These are phyloP conservation scores for Colletotrichum sp. DNA, from an alignment of 2,329 filamentous ascomycete species.

Conservation along the genomic window DNA sequence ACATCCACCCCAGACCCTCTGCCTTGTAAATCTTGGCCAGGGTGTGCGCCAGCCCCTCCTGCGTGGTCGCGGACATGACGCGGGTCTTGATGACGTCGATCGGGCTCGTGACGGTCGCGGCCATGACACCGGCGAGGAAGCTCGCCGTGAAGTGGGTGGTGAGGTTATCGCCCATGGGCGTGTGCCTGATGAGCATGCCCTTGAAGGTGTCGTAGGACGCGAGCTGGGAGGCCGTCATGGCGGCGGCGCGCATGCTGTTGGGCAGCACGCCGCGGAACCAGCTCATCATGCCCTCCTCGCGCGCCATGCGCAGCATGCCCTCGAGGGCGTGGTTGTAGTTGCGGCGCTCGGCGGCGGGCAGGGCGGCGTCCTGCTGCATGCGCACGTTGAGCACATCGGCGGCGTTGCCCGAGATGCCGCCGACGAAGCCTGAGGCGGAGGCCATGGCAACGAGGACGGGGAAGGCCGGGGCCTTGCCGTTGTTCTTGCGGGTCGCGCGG, in stretches of 20 bases:
- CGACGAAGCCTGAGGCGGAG: slow-evolving; percentile 82
- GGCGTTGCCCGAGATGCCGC: slow-evolving; percentile 90
- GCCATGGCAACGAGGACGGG: slow-evolving; percentile 83
- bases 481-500: slow-evolving; percentile 53
- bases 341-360: slow-evolving; percentile 74
- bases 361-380: slow-evolving; percentile 91
- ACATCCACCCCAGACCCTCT: slow-evolving; percentile 83
- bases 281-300: slow-evolving; percentile 76
- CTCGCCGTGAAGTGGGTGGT: slow-evolving; percentile 80
- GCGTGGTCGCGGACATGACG: slow-evolving; percentile 73
- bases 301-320: slow-evolving; percentile 85
- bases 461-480: slow-evolving; percentile 63
- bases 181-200: slow-evolving; percentile 67
- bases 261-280: slow-evolving; percentile 88
- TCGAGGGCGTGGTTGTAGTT: slow-evolving; percentile 92
- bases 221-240: slow-evolving; percentile 87
- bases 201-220: slow-evolving; percentile 89
- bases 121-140: slow-evolving; percentile 80
- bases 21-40: slow-evolving; percentile 70
- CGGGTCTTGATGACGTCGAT: slow-evolving; percentile 91
- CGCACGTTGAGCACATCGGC: slow-evolving; percentile 97
- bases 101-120: slow-evolving; percentile 83
- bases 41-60: slow-evolving; percentile 61
- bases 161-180: slow-evolving; percentile 72
- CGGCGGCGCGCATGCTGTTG: slow-evolving; percentile 79